Evolutionary conservation across 1,139 yeast genomes (phyloP), one percentile per base, ranked within the genome.

Genomic region (Kodamaea suecica): DNA sequence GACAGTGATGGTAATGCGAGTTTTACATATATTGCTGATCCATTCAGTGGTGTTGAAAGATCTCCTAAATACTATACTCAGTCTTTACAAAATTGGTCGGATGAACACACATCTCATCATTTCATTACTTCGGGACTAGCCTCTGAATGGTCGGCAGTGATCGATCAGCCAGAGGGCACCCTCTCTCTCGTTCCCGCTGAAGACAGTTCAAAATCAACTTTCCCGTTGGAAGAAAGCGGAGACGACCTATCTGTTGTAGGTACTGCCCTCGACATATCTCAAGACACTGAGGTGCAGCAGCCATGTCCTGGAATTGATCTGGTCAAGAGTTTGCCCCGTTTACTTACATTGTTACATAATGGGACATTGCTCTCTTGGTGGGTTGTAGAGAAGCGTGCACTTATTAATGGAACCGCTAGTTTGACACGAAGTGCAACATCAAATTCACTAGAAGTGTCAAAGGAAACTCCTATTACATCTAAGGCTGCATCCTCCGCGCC

Each of bases 171-270:
- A 10, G 26, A 23, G 13, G 10, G 10, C 11, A n/a, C 26, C 11
- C n/a, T n/a, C n/a, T 28, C 33, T 2, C 13, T 38, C 8, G 34
- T 33, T n/a, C 78, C 80, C 15, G 57, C 72, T 3, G 84, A 82
- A 46, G 96, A 87, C 50, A 65, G 80, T 3, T 77, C 76, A 44
- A 70, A 84, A 35, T 92, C 95, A 0, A 73, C 75, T 10, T 65
- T 85, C 43, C 95, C 95, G 1, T 63, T 85, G 44, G 76, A 75
- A 51, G 80, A 76, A 11, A 80, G 71, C 2, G 61, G 80, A 0
- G 77, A 73, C 26, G 95, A 85, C 50, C 73, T 84, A 4, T 74
- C 84, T 2, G 79, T 90, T 0, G 61, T 84, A 14, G 95, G 95
- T 2, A 47, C 84, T 23, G 78, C 75, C 0, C 35, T 85, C 3